A percentile compares a stretch with the other conserved stretches of the same genome.
Conservation (phyloP, 768 basidiomycete species). For the Phlegmacium glaucopus region DNA sequence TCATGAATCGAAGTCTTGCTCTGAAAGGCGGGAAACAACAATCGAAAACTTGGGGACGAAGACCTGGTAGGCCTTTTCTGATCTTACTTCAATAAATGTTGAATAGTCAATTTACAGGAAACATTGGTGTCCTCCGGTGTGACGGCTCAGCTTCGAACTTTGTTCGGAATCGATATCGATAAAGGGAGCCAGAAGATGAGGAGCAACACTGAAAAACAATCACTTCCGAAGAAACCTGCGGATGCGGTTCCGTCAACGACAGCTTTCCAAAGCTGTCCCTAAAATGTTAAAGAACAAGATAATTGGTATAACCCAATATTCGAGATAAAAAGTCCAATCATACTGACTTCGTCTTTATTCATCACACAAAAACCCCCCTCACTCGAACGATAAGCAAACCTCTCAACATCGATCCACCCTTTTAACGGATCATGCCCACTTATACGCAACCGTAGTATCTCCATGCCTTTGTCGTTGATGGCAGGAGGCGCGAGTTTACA, state of each 20-base stretch:
- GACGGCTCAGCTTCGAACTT: constrained; percentile 54
- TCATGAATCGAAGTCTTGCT: constrained; percentile 47
- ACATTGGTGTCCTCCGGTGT: constrained; percentile 51
- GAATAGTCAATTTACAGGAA: constrained; percentile 32
- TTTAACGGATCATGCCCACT: constrained; percentile 71
- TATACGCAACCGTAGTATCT: constrained; percentile 46
- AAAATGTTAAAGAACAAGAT: neutral
- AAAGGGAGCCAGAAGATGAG: neutral
- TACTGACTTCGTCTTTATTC: constrained; percentile 66
- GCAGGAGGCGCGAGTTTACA: constrained; percentile 31
- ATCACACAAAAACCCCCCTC: constrained; percentile 68
- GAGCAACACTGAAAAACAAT: neutral
- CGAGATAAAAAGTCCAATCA: neutral
- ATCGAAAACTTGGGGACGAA: constrained; percentile 54
- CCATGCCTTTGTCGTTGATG: constrained; percentile 13
- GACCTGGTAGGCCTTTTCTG: constrained; percentile 41
- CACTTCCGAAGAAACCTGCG: constrained; percentile 41
- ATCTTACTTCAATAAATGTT: neutral
- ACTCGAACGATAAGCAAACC: constrained; percentile 44
- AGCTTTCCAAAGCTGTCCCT: constrained; percentile 78
- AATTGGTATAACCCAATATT: neutral
- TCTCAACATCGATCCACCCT: constrained; percentile 73
- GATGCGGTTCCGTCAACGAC: constrained; percentile 52
- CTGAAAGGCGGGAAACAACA: constrained; percentile 37
- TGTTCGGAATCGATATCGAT: constrained; percentile 37